phyloP scores from a whole-genome alignment of 257 asterid genomes.

The Avicennia marina region DNA sequence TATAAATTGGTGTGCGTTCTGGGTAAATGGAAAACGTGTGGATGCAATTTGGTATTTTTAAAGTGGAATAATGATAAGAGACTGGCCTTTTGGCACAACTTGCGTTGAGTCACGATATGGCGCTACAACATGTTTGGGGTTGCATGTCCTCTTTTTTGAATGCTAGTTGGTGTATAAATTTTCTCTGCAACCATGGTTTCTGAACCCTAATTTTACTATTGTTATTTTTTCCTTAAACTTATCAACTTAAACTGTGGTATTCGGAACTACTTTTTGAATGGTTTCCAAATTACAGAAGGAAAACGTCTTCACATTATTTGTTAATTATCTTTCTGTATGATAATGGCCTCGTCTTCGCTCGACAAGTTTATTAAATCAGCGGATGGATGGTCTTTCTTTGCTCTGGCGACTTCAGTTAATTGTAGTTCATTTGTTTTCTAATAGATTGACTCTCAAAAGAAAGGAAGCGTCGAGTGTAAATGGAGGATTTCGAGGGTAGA shows the following conservation, averaged over 20 bases:
- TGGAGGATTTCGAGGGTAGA: constrained; percentile 22
- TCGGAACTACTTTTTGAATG: background rate
- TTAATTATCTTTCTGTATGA: background rate
- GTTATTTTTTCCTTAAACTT: background rate
- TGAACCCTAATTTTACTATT: background rate
- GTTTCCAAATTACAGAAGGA: background rate
- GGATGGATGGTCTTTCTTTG: background rate
- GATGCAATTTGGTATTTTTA: background rate
- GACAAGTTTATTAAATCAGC: too few species aligned
- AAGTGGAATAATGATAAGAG: background rate
- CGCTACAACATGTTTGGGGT: background rate
- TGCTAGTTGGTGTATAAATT: background rate
- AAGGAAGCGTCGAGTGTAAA: constrained; percentile 9
- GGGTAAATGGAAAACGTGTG: background rate
- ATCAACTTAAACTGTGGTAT: background rate
- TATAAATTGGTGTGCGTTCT: background rate
- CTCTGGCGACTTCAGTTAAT: background rate
- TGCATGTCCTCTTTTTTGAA: background rate
- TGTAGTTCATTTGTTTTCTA: background rate
- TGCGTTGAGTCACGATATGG: background rate
- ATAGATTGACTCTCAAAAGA: background rate
- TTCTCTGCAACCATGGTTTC: background rate
- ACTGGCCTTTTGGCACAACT: background rate
- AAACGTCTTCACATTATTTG: background rate
- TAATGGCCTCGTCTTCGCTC: too few species aligned